These are phyloP conservation scores for Astragalus membranaceus DNA, from an alignment of 306 rosid genomes.

Conservation along the genomic window DNA sequence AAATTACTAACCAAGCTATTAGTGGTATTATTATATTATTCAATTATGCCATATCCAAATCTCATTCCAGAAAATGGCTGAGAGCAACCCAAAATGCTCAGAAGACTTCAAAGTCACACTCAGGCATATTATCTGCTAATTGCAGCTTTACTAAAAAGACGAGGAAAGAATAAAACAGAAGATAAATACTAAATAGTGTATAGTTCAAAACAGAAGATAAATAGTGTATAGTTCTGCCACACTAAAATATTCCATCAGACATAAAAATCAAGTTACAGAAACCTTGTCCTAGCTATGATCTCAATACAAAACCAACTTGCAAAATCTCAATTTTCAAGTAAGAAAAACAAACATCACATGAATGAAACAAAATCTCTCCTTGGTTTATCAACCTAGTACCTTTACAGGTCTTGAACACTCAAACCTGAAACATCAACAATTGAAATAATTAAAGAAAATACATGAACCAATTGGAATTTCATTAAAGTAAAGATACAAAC, in stretches of 20 bases:
- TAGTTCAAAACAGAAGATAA: too few relatives aligned
- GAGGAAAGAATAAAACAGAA: neutral
- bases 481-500: neutral
- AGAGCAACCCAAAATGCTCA: too few relatives aligned
- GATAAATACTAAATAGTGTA: too few relatives aligned
- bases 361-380: conserved; percentile 11
- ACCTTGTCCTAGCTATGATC: conserved; percentile 1
- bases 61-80: too few relatives aligned
- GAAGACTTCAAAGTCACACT: too few relatives aligned
- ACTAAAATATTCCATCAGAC: neutral
- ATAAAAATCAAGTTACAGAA: conserved; percentile 10
- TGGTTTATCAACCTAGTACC: neutral
- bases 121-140: too few relatives aligned
- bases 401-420: conserved; percentile 80
- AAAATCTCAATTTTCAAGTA: conserved; percentile 14
- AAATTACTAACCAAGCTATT: too few relatives aligned
- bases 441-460: neutral
- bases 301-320: conserved; percentile 7
- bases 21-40: too few relatives aligned
- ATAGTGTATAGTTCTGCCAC: too few relatives aligned
- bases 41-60: too few relatives aligned
- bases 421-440: conserved; percentile 43
- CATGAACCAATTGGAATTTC: neutral
- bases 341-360: conserved; percentile 6
- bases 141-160: neutral